Conservation (phyloP, 73 alveolate genomes). For the Paramecium sonneborni region DNA sequence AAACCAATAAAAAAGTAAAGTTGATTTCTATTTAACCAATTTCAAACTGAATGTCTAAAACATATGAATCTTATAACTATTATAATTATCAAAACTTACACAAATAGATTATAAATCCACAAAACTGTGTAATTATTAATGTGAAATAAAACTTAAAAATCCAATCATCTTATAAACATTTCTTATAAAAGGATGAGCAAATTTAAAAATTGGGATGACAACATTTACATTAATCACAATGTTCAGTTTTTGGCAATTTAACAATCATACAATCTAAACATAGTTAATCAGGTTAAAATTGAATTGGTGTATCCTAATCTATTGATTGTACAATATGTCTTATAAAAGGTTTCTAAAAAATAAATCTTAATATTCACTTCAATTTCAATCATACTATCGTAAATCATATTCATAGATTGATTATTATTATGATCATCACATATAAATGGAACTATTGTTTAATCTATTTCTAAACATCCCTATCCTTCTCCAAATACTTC, state of each 20-base stretch:
- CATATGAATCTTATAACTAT: not conserved
- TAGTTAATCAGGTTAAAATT: not conserved
- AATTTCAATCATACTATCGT: not conserved
- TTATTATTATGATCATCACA: not conserved
- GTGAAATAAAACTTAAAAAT: not conserved
- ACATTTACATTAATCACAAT: not conserved
- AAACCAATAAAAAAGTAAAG: not conserved
- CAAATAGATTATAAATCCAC: not conserved
- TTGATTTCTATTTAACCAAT: not conserved
- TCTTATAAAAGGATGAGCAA: not conserved
- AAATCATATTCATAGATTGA: not conserved
- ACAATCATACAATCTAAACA: slow-evolving; percentile 30
- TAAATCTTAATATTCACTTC: not conserved
- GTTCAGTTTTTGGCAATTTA: not conserved
- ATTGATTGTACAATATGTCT: not conserved
- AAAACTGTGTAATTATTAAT: not conserved
- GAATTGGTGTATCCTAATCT: not conserved
- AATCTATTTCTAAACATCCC: not conserved
- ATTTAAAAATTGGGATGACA: not conserved
- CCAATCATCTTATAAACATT: not conserved
- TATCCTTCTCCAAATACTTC: not conserved
- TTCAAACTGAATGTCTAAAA: not conserved
- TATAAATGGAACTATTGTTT: not conserved
- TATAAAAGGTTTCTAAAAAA: not conserved
- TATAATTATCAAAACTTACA: not conserved